Evolutionary conservation across 768 basidiomycete genomes (phyloP).

Genomic region (Strobilomyces confusus): DNA sequence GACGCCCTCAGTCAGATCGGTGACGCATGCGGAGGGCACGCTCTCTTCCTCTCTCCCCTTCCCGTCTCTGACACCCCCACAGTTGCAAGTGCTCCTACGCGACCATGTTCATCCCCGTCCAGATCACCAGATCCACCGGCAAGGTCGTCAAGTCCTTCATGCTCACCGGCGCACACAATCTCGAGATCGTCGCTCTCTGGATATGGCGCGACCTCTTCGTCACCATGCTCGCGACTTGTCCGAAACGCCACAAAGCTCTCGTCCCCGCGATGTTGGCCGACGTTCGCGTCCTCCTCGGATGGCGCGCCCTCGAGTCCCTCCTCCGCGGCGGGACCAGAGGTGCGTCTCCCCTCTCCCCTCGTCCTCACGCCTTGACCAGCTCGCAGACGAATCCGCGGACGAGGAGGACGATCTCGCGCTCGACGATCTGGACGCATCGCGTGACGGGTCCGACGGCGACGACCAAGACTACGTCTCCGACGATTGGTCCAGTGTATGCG

Average conservation of each 20-base stretch:
- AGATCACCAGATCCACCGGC: conserved; percentile 41
- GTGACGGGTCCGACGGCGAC: conserved; percentile 26
- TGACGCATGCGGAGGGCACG: conserved; percentile 37
- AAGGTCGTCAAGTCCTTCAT: conserved; percentile 46
- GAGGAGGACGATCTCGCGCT: conserved; percentile 20
- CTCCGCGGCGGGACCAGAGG: conserved; percentile 49
- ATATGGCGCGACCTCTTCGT: conserved; percentile 70
- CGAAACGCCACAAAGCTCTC: conserved; percentile 24
- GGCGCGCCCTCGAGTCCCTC: conserved; percentile 48
- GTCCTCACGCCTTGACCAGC: background rate
- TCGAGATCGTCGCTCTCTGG: conserved; percentile 51
- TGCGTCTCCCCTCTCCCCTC: conserved; percentile 20
- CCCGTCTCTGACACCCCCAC: conserved; percentile 5
- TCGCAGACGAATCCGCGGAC: conserved; percentile 14
- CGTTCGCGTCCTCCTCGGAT: conserved; percentile 48
- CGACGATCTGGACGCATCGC: background rate
- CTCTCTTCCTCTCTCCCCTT: conserved; percentile 11
- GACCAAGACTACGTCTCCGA: conserved; percentile 27
- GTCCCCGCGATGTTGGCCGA: conserved; percentile 58
- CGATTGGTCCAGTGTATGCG: conserved; percentile 18
- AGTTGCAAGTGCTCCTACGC: conserved; percentile 56
- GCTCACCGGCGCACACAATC: conserved; percentile 43
- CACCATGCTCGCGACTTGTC: conserved; percentile 43
- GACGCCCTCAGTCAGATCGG: conserved; percentile 44
- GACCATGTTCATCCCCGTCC: conserved; percentile 43